Base-by-base conservation (phyloP, 768 basidiomycete genomes). In the Kockovaella imperatae region DNA sequence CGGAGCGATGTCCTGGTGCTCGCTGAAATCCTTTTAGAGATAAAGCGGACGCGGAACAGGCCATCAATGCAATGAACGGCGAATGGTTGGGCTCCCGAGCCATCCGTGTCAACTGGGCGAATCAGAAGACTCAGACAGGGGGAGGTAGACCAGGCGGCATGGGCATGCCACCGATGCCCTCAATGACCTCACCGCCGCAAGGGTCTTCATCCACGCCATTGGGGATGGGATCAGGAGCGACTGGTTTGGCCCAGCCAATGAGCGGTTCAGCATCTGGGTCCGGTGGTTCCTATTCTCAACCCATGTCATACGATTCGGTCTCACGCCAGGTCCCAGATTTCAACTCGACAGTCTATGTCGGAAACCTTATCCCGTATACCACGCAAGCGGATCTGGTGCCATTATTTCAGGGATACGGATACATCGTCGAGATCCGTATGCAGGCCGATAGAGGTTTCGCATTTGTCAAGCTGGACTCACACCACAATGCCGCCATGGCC, bases 61-160 rank as follows among this genome's bases (percentile, higher is more conserved):
- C 95, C 35, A 99, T 99, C 70, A 86, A 87, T 26, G 91, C 93
- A 52, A 99, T 99, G 95, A 99, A 99, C 68, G 95, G 95, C 49
- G 93, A 99, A 77, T 99, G 89, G 89, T 79, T 99, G 30, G 95
- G 95, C 41, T 89, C 89, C 25, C 82, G 95, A 52, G 95, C 95
- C 53, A 99, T 99, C 66, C 84, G 95, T 59, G 93, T 97, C 73
- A 99, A 99, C 76, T 99, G 93, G 93, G 95, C 95, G 45, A 97
- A 97, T 75, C 93, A 97, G 75, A 96, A 97, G 77, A 96, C 91
- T 15, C 89, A 93, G 73, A 73, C 71, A 17, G 70, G 70, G 29
- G 70, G 63, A 1, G 60, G 69, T 15, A 58, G 11, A 11, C 52
- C 31, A 57, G 61, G 10, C 52, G 54, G 25, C 45, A 46, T 25